Conservation (phyloP, 2,329 filamentous ascomycete species). For the Colletotrichum truncatum region DNA sequence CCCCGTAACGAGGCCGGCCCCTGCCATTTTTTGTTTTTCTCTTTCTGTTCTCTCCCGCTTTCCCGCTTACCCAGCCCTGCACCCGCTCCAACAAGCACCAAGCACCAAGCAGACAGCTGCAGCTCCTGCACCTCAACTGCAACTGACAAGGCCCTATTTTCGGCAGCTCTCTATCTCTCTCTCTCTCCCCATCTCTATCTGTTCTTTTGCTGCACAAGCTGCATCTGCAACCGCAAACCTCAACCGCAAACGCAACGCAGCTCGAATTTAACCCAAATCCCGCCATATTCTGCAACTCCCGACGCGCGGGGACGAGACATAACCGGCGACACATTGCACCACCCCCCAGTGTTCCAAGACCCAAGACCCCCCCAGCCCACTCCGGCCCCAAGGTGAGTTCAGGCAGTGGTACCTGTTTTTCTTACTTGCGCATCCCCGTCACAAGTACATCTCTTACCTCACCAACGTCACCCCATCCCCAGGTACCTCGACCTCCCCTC, state of each 20-base stretch:
- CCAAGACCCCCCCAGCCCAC: too few relatives aligned
- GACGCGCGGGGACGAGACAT: slow-evolving; percentile 9
- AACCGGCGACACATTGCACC: slow-evolving; percentile 16
- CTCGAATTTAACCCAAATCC: too few relatives aligned
- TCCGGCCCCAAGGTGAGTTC: slow-evolving; percentile 5
- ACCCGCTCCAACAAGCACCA: neutral
- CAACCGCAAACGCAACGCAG: too few relatives aligned
- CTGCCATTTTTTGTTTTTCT: neutral
- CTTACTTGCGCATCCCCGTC: slow-evolving; percentile 1
- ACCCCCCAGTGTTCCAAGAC: too few relatives aligned
- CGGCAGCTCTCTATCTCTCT: neutral
- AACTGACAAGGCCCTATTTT: slow-evolving; percentile 10
- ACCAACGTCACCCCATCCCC: neutral
- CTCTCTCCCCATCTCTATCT: neutral
- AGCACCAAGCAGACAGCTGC: neutral
- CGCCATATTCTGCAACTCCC: slow-evolving; percentile 5
- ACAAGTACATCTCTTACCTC: neutral
- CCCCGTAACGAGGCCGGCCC: slow-evolving; percentile 22
- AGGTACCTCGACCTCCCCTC: slow-evolving; percentile 3
- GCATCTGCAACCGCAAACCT: neutral
- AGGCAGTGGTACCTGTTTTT: neutral
- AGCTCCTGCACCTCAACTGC: neutral
- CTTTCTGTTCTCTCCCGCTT: neutral
- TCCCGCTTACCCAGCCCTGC: neutral
- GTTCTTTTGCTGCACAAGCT: neutral